Evolutionary conservation across 768 basidiomycete species (phyloP).

Genomic region (Termitomyces sp.): DNA sequence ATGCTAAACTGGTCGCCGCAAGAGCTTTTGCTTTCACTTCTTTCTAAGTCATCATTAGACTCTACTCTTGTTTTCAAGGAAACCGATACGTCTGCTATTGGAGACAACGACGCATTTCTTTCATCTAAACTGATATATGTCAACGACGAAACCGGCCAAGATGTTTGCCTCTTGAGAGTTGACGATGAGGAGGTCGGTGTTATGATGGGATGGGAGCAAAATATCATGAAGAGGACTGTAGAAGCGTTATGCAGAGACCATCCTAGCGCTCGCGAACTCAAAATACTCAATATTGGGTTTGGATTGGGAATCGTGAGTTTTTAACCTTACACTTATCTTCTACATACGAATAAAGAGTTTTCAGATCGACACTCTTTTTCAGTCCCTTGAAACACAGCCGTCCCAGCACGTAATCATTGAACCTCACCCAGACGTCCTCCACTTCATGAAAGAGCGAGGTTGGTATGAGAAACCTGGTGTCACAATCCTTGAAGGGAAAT

Average conservation of each 20-base stretch:
- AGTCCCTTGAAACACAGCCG: slow-evolving; percentile 54
- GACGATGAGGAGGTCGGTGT: slow-evolving; percentile 84
- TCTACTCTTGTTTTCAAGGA: slow-evolving; percentile 36
- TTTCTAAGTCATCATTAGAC: slow-evolving; percentile 35
- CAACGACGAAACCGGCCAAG: slow-evolving; percentile 68
- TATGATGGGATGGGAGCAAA: slow-evolving; percentile 99
- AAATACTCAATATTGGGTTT: slow-evolving; percentile 87
- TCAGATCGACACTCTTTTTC: slow-evolving; percentile 83
- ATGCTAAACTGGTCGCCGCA: slow-evolving; percentile 1
- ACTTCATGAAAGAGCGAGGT: slow-evolving; percentile 65
- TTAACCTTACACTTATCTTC: neutral
- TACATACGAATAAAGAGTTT: neutral
- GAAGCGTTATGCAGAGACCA: slow-evolving; percentile 51
- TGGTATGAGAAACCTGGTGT: slow-evolving; percentile 80
- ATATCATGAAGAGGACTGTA: slow-evolving; percentile 85
- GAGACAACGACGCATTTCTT: slow-evolving; percentile 66
- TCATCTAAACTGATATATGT: slow-evolving; percentile 62
- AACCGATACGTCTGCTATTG: slow-evolving; percentile 50
- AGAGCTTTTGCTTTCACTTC: slow-evolving; percentile 71
- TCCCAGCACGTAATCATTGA: slow-evolving; percentile 85
- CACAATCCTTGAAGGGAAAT: slow-evolving; percentile 80
- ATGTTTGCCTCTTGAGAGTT: slow-evolving; percentile 67
- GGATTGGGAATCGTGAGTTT: slow-evolving; percentile 82
- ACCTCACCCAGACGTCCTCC: slow-evolving; percentile 88
- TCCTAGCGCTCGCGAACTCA: slow-evolving; percentile 43